phyloP scores from a whole-genome alignment of 2,329 filamentous ascomycete species.

The Fusarium verticillioides region DNA sequence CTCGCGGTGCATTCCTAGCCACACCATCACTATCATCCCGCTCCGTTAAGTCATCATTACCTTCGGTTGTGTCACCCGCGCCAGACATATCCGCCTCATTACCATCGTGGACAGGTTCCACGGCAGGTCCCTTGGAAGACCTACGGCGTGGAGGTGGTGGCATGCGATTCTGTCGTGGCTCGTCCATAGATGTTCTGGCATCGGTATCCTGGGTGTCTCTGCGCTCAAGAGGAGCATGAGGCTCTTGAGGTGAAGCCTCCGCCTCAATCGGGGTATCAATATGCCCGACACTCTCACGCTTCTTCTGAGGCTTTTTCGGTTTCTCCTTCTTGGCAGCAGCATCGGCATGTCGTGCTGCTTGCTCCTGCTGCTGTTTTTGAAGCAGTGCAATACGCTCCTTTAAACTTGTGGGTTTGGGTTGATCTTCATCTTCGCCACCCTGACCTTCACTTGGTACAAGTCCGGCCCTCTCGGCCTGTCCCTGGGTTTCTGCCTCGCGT shows the following conservation, averaged over 20 bases:
- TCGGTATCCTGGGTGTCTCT: constrained; percentile 60
- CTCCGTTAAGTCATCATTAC: constrained; percentile 70
- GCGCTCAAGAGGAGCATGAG: constrained; percentile 54
- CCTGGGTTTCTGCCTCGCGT: constrained; percentile 71
- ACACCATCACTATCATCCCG: constrained; percentile 80
- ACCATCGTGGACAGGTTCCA: constrained; percentile 64
- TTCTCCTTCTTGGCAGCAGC: constrained; percentile 86
- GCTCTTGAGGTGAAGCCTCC: constrained; percentile 46
- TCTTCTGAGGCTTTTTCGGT: constrained; percentile 80
- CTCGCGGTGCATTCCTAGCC: constrained; percentile 52
- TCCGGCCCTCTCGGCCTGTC: constrained; percentile 76
- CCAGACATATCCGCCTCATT: constrained; percentile 75
- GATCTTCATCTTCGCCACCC: constrained; percentile 74
- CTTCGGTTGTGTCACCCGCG: constrained; percentile 72
- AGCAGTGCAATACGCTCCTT: constrained; percentile 96
- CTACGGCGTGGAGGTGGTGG: constrained; percentile 62
- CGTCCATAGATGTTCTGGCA: constrained; percentile 63
- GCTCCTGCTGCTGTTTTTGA: constrained; percentile 93
- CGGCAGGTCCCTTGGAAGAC: constrained; percentile 58
- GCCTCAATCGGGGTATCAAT: constrained; percentile 44
- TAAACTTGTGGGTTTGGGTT: constrained; percentile 90
- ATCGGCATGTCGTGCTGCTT: constrained; percentile 84
- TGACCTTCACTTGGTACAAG: constrained; percentile 59
- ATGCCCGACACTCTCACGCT: constrained; percentile 61
- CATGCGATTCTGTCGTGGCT: constrained; percentile 48